These are phyloP conservation scores for Lenzites betulinus DNA, from an alignment of 768 basidiomycete genomes.

Conservation along the genomic window DNA sequence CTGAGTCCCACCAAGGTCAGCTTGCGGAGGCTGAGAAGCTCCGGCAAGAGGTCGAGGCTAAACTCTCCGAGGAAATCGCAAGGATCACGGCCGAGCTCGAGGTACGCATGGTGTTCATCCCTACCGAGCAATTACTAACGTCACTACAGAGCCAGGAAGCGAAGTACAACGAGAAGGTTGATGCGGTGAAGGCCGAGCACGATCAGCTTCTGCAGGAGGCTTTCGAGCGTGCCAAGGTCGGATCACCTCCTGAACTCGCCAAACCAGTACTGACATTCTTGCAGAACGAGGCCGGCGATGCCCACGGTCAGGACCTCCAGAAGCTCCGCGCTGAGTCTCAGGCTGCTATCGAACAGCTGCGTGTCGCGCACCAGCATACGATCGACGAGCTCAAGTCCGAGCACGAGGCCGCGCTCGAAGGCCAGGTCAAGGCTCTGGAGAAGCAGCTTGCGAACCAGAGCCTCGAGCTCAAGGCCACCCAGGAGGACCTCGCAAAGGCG, in stretches of 20 bases:
- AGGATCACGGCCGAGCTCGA: constrained; percentile 62
- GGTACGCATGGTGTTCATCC: constrained; percentile 41
- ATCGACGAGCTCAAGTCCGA: constrained; percentile 65
- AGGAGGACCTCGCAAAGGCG: constrained; percentile 79
- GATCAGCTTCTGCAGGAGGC: constrained; percentile 62
- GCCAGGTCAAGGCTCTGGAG: constrained; percentile 54
- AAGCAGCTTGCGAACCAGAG: constrained; percentile 64
- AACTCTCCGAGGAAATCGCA: constrained; percentile 56
- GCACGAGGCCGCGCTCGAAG: constrained; percentile 60
- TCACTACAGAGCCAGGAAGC: constrained; percentile 62
- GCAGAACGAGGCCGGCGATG: constrained; percentile 70
- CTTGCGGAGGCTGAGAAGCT: constrained; percentile 55
- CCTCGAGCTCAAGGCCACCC: constrained; percentile 80
- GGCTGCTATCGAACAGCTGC: constrained; percentile 68
- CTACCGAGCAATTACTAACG: not conserved
- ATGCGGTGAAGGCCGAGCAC: constrained; percentile 66
- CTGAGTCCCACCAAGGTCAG: constrained; percentile 48
- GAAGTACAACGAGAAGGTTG: constrained; percentile 66
- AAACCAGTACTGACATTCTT: constrained; percentile 16
- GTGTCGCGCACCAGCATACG: constrained; percentile 57
- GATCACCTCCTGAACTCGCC: constrained; percentile 4
- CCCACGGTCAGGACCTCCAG: constrained; percentile 72
- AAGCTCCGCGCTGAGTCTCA: constrained; percentile 66
- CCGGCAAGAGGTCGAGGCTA: constrained; percentile 50
- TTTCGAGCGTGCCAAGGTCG: constrained; percentile 78